Evolutionary conservation across 2,329 filamentous ascomycete species (phyloP).

Genomic region (Pseudopithomyces chartarum): DNA sequence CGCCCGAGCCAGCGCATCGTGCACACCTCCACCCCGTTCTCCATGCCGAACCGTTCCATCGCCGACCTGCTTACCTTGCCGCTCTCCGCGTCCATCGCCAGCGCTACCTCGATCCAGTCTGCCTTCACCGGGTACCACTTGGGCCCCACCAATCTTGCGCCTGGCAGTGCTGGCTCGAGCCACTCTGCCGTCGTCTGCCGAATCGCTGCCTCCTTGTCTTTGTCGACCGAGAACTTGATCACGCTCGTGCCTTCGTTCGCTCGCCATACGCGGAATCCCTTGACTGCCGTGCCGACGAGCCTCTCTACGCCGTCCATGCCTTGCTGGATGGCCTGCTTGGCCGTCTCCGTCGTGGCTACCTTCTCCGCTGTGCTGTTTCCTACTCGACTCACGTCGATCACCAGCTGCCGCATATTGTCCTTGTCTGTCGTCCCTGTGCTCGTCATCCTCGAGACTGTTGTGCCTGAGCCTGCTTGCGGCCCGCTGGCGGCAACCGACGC

Average conservation of each 20-base stretch:
- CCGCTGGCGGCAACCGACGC: conserved; percentile 13
- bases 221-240: conserved; percentile 19
- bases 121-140: conserved; percentile 18
- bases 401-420: conserved; percentile 9
- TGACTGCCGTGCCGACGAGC: conserved; percentile 10
- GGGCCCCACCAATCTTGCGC: conserved; percentile 17
- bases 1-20: conserved; percentile 10
- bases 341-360: conserved; percentile 11
- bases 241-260: conserved; percentile 14
- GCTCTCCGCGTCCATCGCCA: conserved; percentile 16
- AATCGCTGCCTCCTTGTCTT: too few relatives aligned
- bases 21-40: conserved; percentile 15
- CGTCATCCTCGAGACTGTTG: not conserved
- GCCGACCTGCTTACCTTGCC: conserved; percentile 13
- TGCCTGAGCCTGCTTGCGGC: conserved; percentile 5
- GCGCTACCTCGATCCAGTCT: conserved; percentile 17
- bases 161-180: conserved; percentile 15
- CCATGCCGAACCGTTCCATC: conserved; percentile 13
- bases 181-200: too few relatives aligned
- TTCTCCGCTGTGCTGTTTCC: conserved; percentile 7
- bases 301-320: conserved; percentile 13
- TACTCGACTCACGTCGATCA: conserved; percentile 12
- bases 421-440: conserved; percentile 6
- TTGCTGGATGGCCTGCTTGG: conserved; percentile 13
- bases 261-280: conserved; percentile 14